Base-by-base conservation (phyloP, 192 early-diverging fungal species). In the Coemansia sp. region DNA sequence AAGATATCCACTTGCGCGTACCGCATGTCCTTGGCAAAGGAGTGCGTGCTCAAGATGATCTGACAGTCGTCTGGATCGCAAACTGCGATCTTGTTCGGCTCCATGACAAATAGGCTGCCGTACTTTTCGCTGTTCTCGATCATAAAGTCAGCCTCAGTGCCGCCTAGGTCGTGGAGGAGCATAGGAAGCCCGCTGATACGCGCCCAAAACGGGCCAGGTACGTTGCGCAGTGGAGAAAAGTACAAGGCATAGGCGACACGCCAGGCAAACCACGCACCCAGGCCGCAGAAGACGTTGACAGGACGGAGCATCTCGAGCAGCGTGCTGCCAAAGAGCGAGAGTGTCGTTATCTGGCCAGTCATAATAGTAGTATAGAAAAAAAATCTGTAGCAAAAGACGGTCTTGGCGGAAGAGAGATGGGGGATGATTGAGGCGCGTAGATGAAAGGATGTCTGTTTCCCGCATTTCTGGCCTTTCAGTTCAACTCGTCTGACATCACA, bases 81-180 rank as follows among this genome's bases (percentile, higher is more conserved):
- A 1, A 78, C 63, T 0, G 63, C 70, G 4, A 83, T 66, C 51
- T 75, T 83, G 0, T 60, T 5, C 1, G 76, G 76, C 51, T 72
- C 77, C 72, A 83, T 73, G 1, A 78, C 70, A 64, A 75, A 83
- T 6, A 83, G 27, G 43, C 62, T 69, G 61, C 81, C 81, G 63
- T 83, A 83, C 57, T 76, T 78, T 60, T 61, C 41, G n/a, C 52
- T 63, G 59, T 78, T 67, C 24, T 57, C 7, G 20, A 55, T 51
- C 71, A 83, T 75, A 46, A 74, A 78, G n/a, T 78, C 81, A 13
- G 57, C 76, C 44, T 71, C 79, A 22, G 41, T 74, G 60, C 79
- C 79, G 13, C 49, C 59, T 0, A 82, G 40, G 46, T 77, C 74
- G 52, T 73, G 64, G 33, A 70, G 54, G 13, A 76, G 27, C 75